Conservation (phyloP, 2,329 filamentous ascomycete species). For the Nannizziopsis barbatae region DNA sequence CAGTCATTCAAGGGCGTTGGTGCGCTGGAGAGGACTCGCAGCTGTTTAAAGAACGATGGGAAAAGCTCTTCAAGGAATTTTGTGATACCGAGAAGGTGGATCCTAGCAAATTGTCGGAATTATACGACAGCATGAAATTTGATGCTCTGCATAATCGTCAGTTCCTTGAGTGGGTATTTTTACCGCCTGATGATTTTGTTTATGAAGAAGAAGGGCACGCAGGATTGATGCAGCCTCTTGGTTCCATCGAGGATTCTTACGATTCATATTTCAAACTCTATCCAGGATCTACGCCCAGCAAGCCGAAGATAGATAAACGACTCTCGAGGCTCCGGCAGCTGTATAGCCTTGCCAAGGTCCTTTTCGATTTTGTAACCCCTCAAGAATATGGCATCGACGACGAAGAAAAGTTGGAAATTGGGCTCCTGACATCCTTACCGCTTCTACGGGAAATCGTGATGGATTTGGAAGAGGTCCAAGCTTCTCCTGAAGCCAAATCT, state of each 20-base stretch:
- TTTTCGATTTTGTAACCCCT: conserved; percentile 97
- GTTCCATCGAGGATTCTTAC: conserved; percentile 45
- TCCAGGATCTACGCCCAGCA: conserved; percentile 60
- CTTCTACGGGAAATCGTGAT: conserved; percentile 93
- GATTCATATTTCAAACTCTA: conserved; percentile 82
- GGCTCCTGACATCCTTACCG: conserved; percentile 82
- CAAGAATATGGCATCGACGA: conserved; percentile 97
- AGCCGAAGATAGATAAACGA: conserved; percentile 69
- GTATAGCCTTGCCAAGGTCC: conserved; percentile 83
- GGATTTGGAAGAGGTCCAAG: conserved; percentile 93
- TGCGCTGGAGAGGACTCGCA: conserved; percentile 92
- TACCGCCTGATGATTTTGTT: conserved; percentile 61
- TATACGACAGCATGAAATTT: conserved; percentile 99
- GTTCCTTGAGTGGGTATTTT: conserved; percentile 96
- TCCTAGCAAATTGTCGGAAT: conserved; percentile 94
- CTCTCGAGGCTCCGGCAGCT: conserved; percentile 84
- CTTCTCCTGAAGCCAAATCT: conserved; percentile 82
- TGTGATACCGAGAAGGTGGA: conserved; percentile 96
- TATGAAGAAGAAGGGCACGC: conserved; percentile 53
- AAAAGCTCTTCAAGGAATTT: conserved; percentile 94
- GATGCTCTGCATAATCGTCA: conserved; percentile 93
- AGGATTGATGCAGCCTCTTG: conserved; percentile 33
- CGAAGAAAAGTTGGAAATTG: conserved; percentile 96
- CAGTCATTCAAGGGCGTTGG: conserved; percentile 77
- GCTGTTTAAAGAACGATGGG: conserved; percentile 92